Evolutionary conservation across 2,329 filamentous ascomycete genomes (phyloP).

Genomic region (Calycina marina): DNA sequence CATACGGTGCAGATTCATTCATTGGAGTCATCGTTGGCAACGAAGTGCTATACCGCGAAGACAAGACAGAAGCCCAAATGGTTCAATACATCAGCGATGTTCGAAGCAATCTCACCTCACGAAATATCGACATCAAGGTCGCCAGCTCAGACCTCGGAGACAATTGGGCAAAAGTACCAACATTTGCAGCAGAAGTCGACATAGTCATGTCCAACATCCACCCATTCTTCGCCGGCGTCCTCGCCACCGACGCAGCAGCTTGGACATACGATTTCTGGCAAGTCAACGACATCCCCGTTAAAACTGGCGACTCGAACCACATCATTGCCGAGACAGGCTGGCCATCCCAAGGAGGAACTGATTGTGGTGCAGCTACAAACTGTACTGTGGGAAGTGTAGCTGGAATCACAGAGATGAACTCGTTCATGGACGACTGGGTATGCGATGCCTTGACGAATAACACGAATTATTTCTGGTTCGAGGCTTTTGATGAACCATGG

Average conservation of each 20-base stretch:
- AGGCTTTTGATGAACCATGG: slow-evolving; percentile 95
- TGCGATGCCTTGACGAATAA: slow-evolving; percentile 67
- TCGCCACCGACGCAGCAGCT: slow-evolving; percentile 47
- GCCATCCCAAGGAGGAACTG: slow-evolving; percentile 69
- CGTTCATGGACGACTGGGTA: slow-evolving; percentile 75
- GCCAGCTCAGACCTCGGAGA: slow-evolving; percentile 82
- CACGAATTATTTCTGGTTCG: slow-evolving; percentile 95
- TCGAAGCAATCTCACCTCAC: slow-evolving; percentile 53
- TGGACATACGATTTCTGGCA: slow-evolving; percentile 85
- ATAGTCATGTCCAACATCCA: slow-evolving; percentile 95
- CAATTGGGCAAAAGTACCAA: slow-evolving; percentile 53
- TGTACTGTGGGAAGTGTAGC: slow-evolving; percentile 62
- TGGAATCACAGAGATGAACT: slow-evolving; percentile 66
- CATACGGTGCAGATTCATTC: slow-evolving; percentile 54
- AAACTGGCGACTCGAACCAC: slow-evolving; percentile 48
- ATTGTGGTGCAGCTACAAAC: slow-evolving; percentile 46
- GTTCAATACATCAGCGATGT: slow-evolving; percentile 51
- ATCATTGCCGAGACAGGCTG: slow-evolving; percentile 87
- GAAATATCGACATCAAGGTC: slow-evolving; percentile 55
- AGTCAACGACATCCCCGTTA: slow-evolving; percentile 46
- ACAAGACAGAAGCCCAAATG: slow-evolving; percentile 53
- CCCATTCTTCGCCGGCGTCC: slow-evolving; percentile 80
- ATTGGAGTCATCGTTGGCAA: slow-evolving; percentile 73
- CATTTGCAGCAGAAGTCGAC: slow-evolving; percentile 58
- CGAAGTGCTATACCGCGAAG: slow-evolving; percentile 62